Evolutionary conservation across 257 asterid species (phyloP), one percentile per base, ranked within the genome.

Genomic region (Solanum okadae): DNA sequence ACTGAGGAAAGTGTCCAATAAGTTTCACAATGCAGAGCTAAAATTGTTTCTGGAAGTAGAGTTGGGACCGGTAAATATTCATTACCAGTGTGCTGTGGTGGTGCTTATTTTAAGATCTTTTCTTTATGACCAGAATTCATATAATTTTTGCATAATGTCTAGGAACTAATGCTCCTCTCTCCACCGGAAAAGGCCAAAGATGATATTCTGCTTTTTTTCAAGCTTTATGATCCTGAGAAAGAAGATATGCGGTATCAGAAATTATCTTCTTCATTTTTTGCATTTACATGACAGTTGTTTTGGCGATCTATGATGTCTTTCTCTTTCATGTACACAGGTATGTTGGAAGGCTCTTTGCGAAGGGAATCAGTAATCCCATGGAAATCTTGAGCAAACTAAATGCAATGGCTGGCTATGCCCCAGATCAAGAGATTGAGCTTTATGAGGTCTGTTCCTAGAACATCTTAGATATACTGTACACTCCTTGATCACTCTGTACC

Each of bases 401-500:
- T 90, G 98, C 92, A 91, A 87, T 97, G 98, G 98, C 98, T 93
- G 98, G 98, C 76, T 96, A 94, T 92, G 90, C 95, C 72, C 96
- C 94, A 25, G 98, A 95, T 88, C 98, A 96, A 91, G 98, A 97
- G 87, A 92, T 97, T 89, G 99, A 96, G 85, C 93, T 97, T 85
- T 97, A 92, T 90, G 99, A 97, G 99, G 99, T 97, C 91, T 86
- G 87, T 87, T 46, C 70, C 73, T 44, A 59, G 31, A 65, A 46
- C 18, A 35, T 27, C 75, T 49, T 44, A 59, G 75, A 63, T 88
- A 31, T 29, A 25, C 18, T 46, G 14, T n/a, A 76, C 56, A 31
- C 34, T n/a, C 33, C 20, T 84, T 83, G n/a, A 59, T 34, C 40
- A n/a, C 20, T 3, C 59, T 56, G 79, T 3, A 18, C 70, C 61